These are phyloP conservation scores for Fusarium xyrophilum DNA, from an alignment of 2,329 filamentous ascomycete species.

Conservation along the genomic window DNA sequence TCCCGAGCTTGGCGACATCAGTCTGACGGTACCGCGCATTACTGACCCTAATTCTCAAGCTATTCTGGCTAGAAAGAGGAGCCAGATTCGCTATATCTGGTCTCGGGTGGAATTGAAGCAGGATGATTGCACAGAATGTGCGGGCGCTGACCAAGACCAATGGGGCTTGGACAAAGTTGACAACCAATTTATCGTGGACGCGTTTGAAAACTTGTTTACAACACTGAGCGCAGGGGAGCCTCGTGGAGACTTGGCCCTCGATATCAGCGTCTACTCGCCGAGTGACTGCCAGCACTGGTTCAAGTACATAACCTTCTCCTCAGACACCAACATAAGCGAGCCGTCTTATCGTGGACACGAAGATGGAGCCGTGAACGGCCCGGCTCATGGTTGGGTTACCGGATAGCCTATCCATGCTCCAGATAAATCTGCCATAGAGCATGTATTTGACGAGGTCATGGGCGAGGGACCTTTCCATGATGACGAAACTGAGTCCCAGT, in stretches of 20 bases:
- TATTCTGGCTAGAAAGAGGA: not conserved
- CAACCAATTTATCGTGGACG: not conserved
- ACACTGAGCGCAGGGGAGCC: not conserved
- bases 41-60: not conserved
- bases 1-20: not conserved
- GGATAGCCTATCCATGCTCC: not conserved
- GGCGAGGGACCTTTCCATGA: not conserved
- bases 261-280: not conserved
- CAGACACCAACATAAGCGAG: not conserved
- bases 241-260: not conserved
- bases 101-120: not conserved
- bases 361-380: not conserved
- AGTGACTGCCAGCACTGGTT: not conserved
- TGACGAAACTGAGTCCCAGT: not conserved
- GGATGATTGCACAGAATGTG: not conserved
- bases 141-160: not conserved
- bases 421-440: fast-evolving
- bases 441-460: not conserved
- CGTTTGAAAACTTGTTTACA: not conserved
- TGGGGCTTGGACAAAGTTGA: not conserved
- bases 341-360: not conserved
- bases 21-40: not conserved
- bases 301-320: not conserved
- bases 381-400: not conserved
- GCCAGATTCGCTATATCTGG: not conserved